Percentiles rank a stretch among this genome's conserved stretches.
Conservation (phyloP, 345 rosid species). For the Geranium brycei region DNA sequence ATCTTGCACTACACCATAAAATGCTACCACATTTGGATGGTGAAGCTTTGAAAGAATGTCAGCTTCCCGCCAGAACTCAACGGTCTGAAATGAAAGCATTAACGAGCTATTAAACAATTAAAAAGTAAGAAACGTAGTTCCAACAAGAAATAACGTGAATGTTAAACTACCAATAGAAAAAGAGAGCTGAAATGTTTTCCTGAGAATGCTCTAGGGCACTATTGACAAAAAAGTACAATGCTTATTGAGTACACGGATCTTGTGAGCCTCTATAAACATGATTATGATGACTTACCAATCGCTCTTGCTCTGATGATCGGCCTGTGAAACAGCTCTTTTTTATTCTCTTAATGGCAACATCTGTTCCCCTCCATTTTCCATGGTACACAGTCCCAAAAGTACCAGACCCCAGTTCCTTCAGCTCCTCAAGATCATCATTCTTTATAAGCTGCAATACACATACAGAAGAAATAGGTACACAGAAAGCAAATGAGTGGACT, state of each 20-base stretch:
- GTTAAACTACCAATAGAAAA: background rate
- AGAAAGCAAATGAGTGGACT: background rate
- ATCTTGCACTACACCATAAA: constrained; percentile 90
- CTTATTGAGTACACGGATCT: background rate
- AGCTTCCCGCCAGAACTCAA: constrained; percentile 87
- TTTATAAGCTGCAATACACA: constrained; percentile 43
- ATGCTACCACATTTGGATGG: constrained; percentile 94
- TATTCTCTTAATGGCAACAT: constrained; percentile 92
- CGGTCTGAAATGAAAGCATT: constrained; percentile 26
- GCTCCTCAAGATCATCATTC: constrained; percentile 92
- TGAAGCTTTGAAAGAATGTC: constrained; percentile 85
- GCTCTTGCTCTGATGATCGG: constrained; percentile 86
- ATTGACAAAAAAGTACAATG: background rate
- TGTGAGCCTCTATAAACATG: too few species aligned
- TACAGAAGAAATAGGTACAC: background rate
- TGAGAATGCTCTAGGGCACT: too few species aligned
- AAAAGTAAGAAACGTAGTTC: background rate
- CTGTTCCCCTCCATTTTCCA: constrained; percentile 99
- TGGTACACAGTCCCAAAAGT: constrained; percentile 96
- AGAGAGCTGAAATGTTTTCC: too few species aligned
- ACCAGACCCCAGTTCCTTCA: constrained; percentile 89
- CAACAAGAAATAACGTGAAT: background rate
- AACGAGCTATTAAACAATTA: too few species aligned
- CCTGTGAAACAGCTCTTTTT: constrained; percentile 91
- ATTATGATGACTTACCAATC: constrained; percentile 44